Conservation (phyloP, 139 green algal genomes). For the Chlorella sorokiniana region DNA sequence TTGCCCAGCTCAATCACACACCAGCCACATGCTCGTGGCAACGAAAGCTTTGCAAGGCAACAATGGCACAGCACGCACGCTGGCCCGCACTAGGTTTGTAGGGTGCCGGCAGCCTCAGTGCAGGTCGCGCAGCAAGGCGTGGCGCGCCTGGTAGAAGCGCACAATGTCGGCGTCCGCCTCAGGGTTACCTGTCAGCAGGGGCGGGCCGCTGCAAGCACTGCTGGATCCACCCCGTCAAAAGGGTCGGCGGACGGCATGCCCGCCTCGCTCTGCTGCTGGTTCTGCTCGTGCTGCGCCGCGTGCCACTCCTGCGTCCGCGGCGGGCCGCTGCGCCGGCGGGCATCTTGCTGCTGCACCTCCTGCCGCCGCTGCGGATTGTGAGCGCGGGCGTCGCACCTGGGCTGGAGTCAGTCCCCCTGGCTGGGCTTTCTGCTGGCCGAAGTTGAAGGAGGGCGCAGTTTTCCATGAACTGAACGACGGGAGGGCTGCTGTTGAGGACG, state of each 20-base stretch:
- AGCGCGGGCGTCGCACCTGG: neutral
- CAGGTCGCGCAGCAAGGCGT: slow-evolving; percentile 61
- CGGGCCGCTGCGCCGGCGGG: neutral
- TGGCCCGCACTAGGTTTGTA: neutral
- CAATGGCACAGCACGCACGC: too few species aligned
- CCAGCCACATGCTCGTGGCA: too few species aligned
- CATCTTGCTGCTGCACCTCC: neutral
- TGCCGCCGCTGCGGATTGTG: neutral
- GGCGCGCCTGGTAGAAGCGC: slow-evolving; percentile 81
- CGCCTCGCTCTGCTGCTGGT: neutral
- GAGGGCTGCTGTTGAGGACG: neutral
- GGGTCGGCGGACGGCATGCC: neutral
- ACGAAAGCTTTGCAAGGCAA: too few species aligned
- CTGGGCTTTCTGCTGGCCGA: slow-evolving; percentile 10
- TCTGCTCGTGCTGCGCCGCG: neutral
- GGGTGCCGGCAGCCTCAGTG: neutral
- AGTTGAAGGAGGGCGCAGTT: neutral
- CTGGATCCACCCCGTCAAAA: too few species aligned
- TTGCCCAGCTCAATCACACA: too few species aligned
- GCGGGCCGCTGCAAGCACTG: slow-evolving; percentile 10
- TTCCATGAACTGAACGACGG: neutral
- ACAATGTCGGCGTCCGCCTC: slow-evolving; percentile 87
- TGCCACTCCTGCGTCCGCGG: neutral
- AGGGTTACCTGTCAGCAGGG: slow-evolving; percentile 83
- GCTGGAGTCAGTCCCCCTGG: neutral